A percentile compares a stretch with the other conserved stretches of the same genome.
Evolutionary conservation across 2,329 filamentous ascomycete species (phyloP).

Genomic region (Phaeosphaeria sp.): DNA sequence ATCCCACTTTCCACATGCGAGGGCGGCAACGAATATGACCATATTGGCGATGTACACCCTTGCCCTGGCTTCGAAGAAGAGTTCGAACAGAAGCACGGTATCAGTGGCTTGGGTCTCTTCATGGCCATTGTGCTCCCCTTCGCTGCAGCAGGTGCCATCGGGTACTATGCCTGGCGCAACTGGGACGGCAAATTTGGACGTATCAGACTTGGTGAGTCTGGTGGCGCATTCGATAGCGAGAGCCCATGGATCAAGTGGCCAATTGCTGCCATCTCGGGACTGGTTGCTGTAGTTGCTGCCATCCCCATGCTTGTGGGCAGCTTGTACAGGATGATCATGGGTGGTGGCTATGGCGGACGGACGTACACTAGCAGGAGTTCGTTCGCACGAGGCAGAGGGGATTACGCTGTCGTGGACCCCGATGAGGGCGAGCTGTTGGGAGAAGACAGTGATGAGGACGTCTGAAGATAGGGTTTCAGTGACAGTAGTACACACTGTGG

Average conservation of each 20-base stretch:
- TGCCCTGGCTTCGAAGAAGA: conserved; percentile 85
- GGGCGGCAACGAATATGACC: conserved; percentile 77
- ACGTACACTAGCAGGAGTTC: conserved; percentile 88
- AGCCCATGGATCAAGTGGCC: conserved; percentile 82
- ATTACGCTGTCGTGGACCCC: conserved; percentile 87
- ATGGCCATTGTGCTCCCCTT: conserved; percentile 83
- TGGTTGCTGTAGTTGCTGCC: conserved; percentile 63
- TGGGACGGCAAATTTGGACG: conserved; percentile 92
- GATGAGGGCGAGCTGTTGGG: conserved; percentile 95
- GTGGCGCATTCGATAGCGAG: conserved; percentile 63
- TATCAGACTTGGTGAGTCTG: conserved; percentile 78
- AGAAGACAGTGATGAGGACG: conserved; percentile 92
- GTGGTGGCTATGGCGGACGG: conserved; percentile 63
- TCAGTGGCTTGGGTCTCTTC: conserved; percentile 78
- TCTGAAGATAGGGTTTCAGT: conserved; percentile 56
- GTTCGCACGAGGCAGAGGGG: conserved; percentile 84
- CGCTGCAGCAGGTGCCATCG: conserved; percentile 70
- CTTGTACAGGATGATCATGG: conserved; percentile 72
- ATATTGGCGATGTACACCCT: conserved; percentile 63
- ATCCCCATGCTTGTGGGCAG: conserved; percentile 73
- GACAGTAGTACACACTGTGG: too few species aligned
- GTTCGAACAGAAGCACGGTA: conserved; percentile 74
- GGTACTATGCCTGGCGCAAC: conserved; percentile 84
- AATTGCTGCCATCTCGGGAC: conserved; percentile 53
- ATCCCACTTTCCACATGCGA: conserved; percentile 88